These are phyloP conservation scores for Coemansia sp. DNA, from an alignment of 192 early-diverging fungal species.

Conservation along the genomic window DNA sequence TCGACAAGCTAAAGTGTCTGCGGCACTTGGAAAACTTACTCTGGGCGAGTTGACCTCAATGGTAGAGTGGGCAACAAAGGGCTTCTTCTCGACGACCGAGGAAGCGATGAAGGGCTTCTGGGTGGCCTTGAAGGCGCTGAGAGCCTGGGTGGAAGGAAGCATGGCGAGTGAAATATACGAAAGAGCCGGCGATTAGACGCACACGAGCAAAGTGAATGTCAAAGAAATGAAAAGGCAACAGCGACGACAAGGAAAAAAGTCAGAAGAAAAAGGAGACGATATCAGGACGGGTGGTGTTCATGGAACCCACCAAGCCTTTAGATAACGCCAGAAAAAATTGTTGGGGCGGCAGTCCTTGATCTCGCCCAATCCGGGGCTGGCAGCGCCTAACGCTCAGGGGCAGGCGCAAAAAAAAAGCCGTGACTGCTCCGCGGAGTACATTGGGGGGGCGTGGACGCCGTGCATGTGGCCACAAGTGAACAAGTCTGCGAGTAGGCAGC, in stretches of 20 bases:
- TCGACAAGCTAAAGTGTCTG: neutral
- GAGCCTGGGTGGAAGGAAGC: conserved; percentile 46
- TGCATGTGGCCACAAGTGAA: neutral
- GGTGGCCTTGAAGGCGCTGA: conserved; percentile 48
- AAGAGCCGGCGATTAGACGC: conserved; percentile 2
- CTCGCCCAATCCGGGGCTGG: conserved; percentile 1
- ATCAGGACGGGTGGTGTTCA: neutral
- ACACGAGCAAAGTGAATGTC: conserved; percentile 11
- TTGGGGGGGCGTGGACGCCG: neutral
- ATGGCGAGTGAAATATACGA: conserved; percentile 6
- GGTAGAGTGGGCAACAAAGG: conserved; percentile 47
- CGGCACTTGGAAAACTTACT: conserved; percentile 25
- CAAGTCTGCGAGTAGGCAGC: neutral
- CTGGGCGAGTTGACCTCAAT: conserved; percentile 54
- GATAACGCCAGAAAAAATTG: conserved; percentile 2
- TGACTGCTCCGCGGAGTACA: neutral
- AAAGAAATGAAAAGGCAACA: conserved; percentile 6
- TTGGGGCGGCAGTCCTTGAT: neutral
- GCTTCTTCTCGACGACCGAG: conserved; percentile 47
- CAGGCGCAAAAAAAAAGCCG: neutral
- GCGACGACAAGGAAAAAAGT: neutral
- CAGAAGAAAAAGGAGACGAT: neutral
- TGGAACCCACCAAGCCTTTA: neutral
- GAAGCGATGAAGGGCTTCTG: conserved; percentile 52
- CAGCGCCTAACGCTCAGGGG: neutral